Evolutionary conservation across 2,329 filamentous ascomycete species (phyloP).

Genomic region (Phoma sp.): DNA sequence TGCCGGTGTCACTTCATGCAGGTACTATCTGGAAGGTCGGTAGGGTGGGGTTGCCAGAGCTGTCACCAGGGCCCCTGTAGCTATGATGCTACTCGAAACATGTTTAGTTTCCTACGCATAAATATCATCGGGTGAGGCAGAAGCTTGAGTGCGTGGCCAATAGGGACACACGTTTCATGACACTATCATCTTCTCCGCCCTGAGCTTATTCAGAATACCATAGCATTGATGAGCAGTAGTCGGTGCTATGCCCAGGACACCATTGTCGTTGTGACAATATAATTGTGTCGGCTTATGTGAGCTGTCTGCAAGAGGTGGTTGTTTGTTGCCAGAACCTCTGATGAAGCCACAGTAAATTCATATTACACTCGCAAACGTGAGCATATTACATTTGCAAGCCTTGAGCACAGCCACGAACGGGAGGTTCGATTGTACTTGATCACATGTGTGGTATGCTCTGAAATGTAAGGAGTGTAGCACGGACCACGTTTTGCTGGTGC

Average conservation of each 20-base stretch:
- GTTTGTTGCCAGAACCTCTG: no score
- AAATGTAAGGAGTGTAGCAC: constrained; percentile 36
- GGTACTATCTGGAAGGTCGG: background rate
- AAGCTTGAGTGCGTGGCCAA: constrained; percentile 3
- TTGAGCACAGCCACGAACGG: background rate
- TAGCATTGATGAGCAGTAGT: background rate
- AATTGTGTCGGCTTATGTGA: no score
- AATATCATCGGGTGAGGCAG: background rate
- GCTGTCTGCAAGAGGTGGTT: no score
- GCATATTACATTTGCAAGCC: no score
- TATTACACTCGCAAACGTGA: no score
- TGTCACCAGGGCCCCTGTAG: constrained; percentile 21
- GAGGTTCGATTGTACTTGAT: constrained; percentile 3
- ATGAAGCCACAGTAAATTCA: no score
- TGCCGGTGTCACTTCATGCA: constrained; percentile 32
- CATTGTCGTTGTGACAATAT: no score
- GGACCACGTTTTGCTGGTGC: constrained; percentile 30
- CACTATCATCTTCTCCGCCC: no score
- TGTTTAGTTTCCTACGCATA: constrained; percentile 34
- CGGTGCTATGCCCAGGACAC: background rate
- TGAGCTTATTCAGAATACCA: background rate
- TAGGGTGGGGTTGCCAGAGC: background rate
- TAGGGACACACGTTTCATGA: background rate
- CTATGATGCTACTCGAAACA: constrained; percentile 33
- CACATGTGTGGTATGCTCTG: constrained; percentile 12